Base-by-base conservation (phyloP, 352 stramenopile species). In the Phytophthora hybrid region DNA sequence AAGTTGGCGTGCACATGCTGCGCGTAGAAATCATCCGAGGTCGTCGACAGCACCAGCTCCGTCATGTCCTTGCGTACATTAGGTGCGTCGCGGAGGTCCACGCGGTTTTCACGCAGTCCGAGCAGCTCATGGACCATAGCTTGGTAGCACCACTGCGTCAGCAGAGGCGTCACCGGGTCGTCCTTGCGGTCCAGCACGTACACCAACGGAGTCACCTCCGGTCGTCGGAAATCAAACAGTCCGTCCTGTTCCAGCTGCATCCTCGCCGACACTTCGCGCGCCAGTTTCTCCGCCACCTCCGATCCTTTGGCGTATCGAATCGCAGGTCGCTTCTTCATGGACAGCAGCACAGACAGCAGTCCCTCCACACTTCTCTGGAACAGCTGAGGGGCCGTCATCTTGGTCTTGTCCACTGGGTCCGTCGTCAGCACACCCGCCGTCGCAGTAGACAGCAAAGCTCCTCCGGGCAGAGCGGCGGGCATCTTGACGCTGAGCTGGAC, bases 51-150 rank as follows among this genome's bases (percentile, higher is more conserved):
- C 29, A 99, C 97, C 18, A 99, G 93, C 87, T 99, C 97, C 64
- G 98, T 97, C 82, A 99, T 97, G 78, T 99, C 97, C 69, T 98
- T 98, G 32, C 92, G 84, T 26, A 99, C 90, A 61, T 97, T 97
- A 0, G 97, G 97, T 34, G 94, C 97, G 62, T 98, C 96, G 32
- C 89, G 87, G 53, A 99, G 86, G 70, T 98, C 90, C 58, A 99
- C 97, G 29, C 98, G 92, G 84, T 99, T 99, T 83, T 99, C 98
- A 60, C 98, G 96, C 47, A 99, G 85, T 11, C 96, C 96, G 41
- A 99, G 79, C 46, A 99, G 83, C 86, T 99, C 98, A 77, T 99
- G 98, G 6, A 99, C 97, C 98, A 99, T 99, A 23, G 98, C 98
- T 80, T 99, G 96, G 76, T 99, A 99, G 23, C 93, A 99, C 97